Evolutionary conservation across 208 protist species (phyloP).

Genomic region (Acanthamoeba royreba): DNA sequence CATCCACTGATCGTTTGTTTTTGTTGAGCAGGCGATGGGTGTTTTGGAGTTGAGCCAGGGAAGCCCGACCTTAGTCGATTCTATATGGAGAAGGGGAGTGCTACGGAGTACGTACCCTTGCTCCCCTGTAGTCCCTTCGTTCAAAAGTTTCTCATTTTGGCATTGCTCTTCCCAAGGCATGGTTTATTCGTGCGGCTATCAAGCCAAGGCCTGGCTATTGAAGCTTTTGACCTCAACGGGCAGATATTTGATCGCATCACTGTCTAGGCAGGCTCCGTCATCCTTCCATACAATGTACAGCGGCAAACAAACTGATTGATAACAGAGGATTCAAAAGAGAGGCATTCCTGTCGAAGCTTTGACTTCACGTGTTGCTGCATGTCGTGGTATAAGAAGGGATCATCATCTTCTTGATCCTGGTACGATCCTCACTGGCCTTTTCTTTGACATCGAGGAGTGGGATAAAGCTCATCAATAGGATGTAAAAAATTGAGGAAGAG

Average conservation of each 20-base stretch:
- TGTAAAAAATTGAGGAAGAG: too few species aligned
- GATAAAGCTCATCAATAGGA: too few species aligned
- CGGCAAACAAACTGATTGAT: too few species aligned
- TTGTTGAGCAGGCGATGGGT: neutral
- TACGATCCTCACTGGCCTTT: too few species aligned
- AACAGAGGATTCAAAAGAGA: too few species aligned
- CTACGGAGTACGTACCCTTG: neutral
- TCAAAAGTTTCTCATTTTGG: neutral
- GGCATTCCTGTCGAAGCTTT: too few species aligned
- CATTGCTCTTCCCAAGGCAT: neutral
- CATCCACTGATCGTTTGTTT: neutral
- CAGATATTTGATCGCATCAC: neutral
- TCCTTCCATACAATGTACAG: too few species aligned
- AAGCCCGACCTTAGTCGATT: neutral
- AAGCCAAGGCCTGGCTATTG: neutral
- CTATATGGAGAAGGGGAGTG: neutral
- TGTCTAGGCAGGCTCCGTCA: too few species aligned
- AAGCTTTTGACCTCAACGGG: neutral
- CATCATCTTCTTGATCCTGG: too few species aligned
- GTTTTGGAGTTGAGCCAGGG: neutral
- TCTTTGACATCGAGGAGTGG: too few species aligned
- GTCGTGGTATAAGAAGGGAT: too few species aligned
- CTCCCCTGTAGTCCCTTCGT: neutral
- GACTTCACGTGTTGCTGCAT: too few species aligned
- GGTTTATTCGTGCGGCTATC: neutral